A percentile compares a stretch with the other conserved stretches of the same genome.
phyloP scores from a whole-genome alignment of 1,284 basidiomycete genomes.

The Malassezia vespertilionis region DNA sequence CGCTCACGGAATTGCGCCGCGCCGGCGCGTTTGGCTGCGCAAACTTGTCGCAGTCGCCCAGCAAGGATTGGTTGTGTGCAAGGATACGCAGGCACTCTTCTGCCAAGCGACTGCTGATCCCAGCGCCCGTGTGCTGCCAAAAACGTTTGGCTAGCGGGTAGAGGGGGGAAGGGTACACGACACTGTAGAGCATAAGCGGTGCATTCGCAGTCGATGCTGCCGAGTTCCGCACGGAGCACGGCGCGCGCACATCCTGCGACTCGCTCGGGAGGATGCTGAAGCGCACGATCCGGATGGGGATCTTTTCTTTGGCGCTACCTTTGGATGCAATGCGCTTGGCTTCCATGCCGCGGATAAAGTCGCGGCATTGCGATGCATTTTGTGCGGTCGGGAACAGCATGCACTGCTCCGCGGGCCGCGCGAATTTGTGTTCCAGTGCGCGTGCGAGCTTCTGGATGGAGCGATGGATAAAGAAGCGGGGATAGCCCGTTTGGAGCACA shows the following conservation, averaged over 20 bases:
- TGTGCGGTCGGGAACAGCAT: constrained; percentile 35
- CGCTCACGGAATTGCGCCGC: neutral
- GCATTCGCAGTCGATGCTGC: neutral
- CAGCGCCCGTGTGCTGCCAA: constrained; percentile 89
- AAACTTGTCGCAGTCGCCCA: constrained; percentile 1
- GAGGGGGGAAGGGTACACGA: constrained; percentile 60
- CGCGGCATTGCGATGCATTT: constrained; percentile 33
- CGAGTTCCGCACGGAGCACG: constrained; percentile 1
- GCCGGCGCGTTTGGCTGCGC: neutral
- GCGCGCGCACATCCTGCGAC: constrained; percentile 8
- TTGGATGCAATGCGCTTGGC: neutral
- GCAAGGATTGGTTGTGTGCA: constrained; percentile 22
- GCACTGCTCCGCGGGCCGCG: constrained; percentile 23
- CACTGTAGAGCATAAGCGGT: constrained; percentile 53
- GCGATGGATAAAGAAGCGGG: constrained; percentile 86
- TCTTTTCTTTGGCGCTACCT: neutral
- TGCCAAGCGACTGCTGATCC: constrained; percentile 76
- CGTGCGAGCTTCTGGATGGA: constrained; percentile 60
- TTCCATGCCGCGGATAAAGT: constrained; percentile 32
- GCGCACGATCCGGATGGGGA: constrained; percentile 32
- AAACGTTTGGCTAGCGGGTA: constrained; percentile 72
- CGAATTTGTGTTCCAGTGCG: constrained; percentile 27
- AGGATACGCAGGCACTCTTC: constrained; percentile 59
- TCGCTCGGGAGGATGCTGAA: constrained; percentile 24
- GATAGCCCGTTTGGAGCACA: constrained; percentile 85